Percentiles rank a stretch among this genome's conserved stretches.
These are phyloP conservation scores for Liquidambar formosana DNA, from an alignment of 164 flowering plant species.

Conservation along the genomic window DNA sequence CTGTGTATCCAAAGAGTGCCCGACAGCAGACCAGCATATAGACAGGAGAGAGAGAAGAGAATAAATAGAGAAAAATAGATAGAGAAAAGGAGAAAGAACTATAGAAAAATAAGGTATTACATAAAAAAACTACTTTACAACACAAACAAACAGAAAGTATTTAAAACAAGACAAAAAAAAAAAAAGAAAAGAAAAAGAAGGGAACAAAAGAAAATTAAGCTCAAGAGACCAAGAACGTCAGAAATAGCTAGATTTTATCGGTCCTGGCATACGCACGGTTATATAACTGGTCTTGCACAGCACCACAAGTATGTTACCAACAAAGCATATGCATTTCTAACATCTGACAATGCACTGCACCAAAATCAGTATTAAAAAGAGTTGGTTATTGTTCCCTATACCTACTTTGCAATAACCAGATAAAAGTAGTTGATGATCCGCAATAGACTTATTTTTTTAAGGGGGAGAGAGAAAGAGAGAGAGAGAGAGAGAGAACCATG, in stretches of 20 bases:
- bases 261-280: too few species aligned
- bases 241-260: too few species aligned
- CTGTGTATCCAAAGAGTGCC: conserved; percentile 70
- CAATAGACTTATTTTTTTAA: not conserved
- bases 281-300: not conserved
- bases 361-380: too few species aligned
- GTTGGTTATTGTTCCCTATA: too few species aligned
- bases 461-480: too few species aligned
- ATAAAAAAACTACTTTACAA: not conserved
- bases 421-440: not conserved
- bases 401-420: not conserved
- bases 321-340: not conserved
- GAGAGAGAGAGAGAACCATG: too few species aligned
- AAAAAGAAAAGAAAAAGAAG: not conserved
- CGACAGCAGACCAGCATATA: conserved; percentile 67
- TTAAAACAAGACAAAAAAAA: not conserved
- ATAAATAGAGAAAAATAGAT: conserved; percentile 59
- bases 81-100: conserved; percentile 35
- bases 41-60: conserved; percentile 62
- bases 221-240: not conserved
- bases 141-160: not conserved
- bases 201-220: not conserved
- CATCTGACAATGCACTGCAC: too few species aligned
- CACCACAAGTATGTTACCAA: not conserved
- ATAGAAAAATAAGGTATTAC: conserved; percentile 12